Base-by-base conservation (phyloP, 2,329 filamentous ascomycete genomes). In the Aureobasidium sp. region DNA sequence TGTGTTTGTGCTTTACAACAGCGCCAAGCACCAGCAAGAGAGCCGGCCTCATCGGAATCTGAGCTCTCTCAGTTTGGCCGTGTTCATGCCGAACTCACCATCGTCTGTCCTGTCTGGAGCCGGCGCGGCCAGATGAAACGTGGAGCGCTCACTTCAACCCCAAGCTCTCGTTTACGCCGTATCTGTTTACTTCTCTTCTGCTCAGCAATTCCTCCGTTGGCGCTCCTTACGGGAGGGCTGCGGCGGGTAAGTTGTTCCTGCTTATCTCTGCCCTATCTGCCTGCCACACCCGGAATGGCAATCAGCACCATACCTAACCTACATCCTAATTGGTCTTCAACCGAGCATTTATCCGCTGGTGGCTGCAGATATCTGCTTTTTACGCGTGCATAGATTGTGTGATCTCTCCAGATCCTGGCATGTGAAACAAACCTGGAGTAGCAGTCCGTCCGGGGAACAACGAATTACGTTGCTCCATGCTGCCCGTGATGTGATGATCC, bases 181-280 rank as follows among this genome's bases (percentile, higher is more conserved):
- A 39, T 42, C 17, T 34, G 55, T 22, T 39, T 34, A 22, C 7
- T 58, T 12, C 41, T 55, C 36, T 42, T 34, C 9, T 25, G 8
- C 20, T 5, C 34, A 49, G 31, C 48, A 22, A 45, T 34, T 57
- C 36, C 29, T 57, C 53, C 39, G 42, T 58, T 42, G 42, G 42
- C 55, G 55, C 41, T 27, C 34, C 15, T 11, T 20, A 58, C 42
- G 48, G 57, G 42, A 48, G 20, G 20, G 20, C 14, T 27, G 25
- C 5, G 42, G 42, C 44, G 55, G 42, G 36, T 48, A 48, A 49
- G 44, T 22, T 51, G 22, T 60, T 51, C 37, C 45, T 60, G 22
- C 57, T 60, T 60, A 60, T 60, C 57, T 60, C 27, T 41, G 57
- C 57, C 42, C 42, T 47, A 58, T 48, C 55, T 58, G 20, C 31